These are phyloP conservation scores for Tieghemostelium lacteum DNA, from an alignment of 78 protist species.

Conservation along the genomic window DNA sequence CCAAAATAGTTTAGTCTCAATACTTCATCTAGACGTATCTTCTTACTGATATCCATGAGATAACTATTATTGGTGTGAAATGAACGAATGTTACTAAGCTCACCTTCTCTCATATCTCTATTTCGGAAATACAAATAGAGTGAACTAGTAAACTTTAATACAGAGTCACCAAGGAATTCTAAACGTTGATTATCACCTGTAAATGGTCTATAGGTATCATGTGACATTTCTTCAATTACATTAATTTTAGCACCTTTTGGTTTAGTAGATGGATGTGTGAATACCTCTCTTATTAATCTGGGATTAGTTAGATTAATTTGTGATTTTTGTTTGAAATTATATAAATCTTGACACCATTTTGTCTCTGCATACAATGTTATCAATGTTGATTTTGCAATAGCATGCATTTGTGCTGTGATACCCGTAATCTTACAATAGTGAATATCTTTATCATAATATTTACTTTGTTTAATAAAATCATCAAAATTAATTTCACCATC, in stretches of 20 bases:
- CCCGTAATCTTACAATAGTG: background rate
- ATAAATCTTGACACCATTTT: constrained; percentile 1
- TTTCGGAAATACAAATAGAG: constrained; percentile 12
- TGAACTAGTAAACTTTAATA: constrained; percentile 16
- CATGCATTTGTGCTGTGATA: constrained; percentile 16
- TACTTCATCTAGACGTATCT: constrained; percentile 13
- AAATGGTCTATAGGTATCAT: background rate
- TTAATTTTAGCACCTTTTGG: background rate
- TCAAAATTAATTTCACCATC: background rate
- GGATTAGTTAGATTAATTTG: background rate
- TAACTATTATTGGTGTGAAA: constrained; percentile 28
- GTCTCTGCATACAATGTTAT: constrained; percentile 24
- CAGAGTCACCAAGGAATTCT: constrained; percentile 65
- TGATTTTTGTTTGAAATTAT: background rate
- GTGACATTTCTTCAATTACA: too few relatives aligned
- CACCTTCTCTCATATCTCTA: constrained; percentile 27
- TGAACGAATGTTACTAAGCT: background rate
- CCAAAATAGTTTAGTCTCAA: constrained; percentile 5
- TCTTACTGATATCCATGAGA: background rate
- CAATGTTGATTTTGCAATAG: constrained; percentile 15
- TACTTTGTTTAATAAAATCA: background rate
- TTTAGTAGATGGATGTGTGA: constrained; percentile 70
- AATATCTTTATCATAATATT: constrained; percentile 17
- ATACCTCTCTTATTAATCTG: constrained; percentile 26
- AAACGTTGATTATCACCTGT: constrained; percentile 42